These are phyloP conservation scores for Capsella rubella DNA, from an alignment of 441 rosid species.

Conservation along the genomic window DNA sequence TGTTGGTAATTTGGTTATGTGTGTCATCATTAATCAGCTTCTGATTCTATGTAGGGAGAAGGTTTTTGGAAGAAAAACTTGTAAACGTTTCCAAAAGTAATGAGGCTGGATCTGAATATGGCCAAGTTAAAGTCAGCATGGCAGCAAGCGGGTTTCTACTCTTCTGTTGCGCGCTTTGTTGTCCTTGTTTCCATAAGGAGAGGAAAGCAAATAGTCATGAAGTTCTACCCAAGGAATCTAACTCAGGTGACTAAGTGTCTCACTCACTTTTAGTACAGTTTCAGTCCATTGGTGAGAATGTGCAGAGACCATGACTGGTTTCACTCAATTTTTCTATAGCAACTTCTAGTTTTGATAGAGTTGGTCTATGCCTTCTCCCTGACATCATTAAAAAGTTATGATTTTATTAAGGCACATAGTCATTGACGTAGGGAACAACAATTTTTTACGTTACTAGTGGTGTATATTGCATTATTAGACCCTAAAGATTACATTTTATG, in stretches of 20 bases:
- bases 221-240: slow-evolving; percentile 65
- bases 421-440: neutral
- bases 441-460: neutral
- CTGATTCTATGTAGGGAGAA: slow-evolving; percentile 54
- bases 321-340: neutral
- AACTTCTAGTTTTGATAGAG: neutral
- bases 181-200: slow-evolving; percentile 74
- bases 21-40: slow-evolving; percentile 45
- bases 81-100: slow-evolving; percentile 34
- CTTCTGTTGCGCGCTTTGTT: slow-evolving; percentile 60
- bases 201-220: slow-evolving; percentile 65
- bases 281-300: slow-evolving; percentile 1
- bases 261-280: neutral
- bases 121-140: slow-evolving; percentile 48
- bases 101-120: slow-evolving; percentile 33
- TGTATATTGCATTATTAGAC: slow-evolving; percentile 5
- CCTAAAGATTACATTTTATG: neutral
- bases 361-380: neutral
- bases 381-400: neutral
- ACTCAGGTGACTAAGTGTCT: slow-evolving; percentile 61
- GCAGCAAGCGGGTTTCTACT: slow-evolving; percentile 63
- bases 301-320: neutral
- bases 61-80: slow-evolving; percentile 51
- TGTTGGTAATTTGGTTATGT: slow-evolving; percentile 1
- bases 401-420: neutral